Base-by-base conservation (phyloP, 805 yeast genomes). In the Candida sphagnicola region DNA sequence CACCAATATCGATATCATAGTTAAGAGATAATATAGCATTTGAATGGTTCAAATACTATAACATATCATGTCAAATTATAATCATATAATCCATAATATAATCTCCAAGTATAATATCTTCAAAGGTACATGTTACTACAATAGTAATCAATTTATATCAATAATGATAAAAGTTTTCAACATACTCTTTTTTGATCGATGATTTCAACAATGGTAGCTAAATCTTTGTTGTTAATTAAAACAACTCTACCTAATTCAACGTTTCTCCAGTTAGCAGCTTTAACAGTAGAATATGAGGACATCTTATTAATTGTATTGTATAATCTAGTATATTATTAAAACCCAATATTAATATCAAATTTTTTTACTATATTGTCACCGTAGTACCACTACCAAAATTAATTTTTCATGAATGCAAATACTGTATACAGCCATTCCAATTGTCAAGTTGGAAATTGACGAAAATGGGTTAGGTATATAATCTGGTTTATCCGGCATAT, bases 241-340 rank as follows among this genome's bases (percentile, higher is more conserved):
- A 90, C 96, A 70, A 93, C 86, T 80, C 99, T 96, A 74, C 99
- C 99, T 69, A 90, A 86, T 82, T 91, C 96, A 72, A 93, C 99
- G 68, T 80, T 82, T 86, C 96, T 88, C 98, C 98, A 93, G 91
- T 86, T 86, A 72, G 95, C 78, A 71, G 95, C 86, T 79, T 87
- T 85, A 73, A 93, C 93, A 70, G 85, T 73, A 68, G 88, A 50
- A 52, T 56, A 49, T 33, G 35, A 13, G 46, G 67, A 61, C 65
- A 62, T 61, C 41, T 47, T 46, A 28, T 18, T 23, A 33, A 34
- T 38, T 21, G 31, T 36, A 18, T 32, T 29, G 29, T 26, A 26
- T 26, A 13, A 13, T 26, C 24, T 21, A 21, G 24, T 21, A 6
- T 6, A 6, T 21, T 21, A 6, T 21, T 6, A 21, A 21, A 21